Conservation (phyloP, 2,329 filamentous ascomycete species). For the Aureobasidium uvarum region DNA sequence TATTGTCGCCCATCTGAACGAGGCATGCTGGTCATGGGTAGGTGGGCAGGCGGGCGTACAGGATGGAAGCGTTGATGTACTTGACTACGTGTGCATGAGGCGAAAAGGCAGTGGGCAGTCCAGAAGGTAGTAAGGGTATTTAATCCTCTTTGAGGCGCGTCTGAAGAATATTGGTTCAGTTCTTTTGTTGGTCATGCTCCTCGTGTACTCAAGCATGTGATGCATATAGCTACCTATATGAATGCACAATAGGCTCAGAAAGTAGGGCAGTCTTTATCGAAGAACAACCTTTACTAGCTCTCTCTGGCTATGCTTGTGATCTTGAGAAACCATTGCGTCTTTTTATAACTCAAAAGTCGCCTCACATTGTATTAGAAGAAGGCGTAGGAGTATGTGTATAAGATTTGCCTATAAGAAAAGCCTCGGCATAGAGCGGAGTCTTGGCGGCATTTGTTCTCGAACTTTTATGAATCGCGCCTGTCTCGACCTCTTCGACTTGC, state of each 20-base stretch:
- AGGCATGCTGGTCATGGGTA: constrained; percentile 22
- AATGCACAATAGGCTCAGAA: too few relatives aligned
- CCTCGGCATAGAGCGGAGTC: constrained; percentile 1
- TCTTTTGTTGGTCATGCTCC: neutral
- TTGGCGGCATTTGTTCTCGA: constrained; percentile 12
- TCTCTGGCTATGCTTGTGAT: too few relatives aligned
- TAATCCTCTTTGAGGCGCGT: neutral
- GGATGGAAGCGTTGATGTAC: constrained; percentile 5
- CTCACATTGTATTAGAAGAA: too few relatives aligned
- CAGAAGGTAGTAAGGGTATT: neutral
- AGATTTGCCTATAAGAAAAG: constrained; percentile 3
- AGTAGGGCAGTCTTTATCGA: too few relatives aligned
- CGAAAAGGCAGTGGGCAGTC: neutral
- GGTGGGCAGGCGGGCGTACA: neutral
- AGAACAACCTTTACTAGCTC: too few relatives aligned
- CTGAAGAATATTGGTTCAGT: neutral
- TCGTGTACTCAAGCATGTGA: neutral
- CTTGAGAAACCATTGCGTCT: too few relatives aligned
- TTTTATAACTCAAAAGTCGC: too few relatives aligned
- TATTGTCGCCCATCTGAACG: neutral
- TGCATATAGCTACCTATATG: too few relatives aligned
- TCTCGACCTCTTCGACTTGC: neutral
- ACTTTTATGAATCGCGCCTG: constrained; percentile 6
- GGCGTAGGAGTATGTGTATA: neutral
- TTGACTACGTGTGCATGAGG: constrained; percentile 2